Base-by-base conservation (phyloP, 768 basidiomycete genomes). In the Russula sp. region DNA sequence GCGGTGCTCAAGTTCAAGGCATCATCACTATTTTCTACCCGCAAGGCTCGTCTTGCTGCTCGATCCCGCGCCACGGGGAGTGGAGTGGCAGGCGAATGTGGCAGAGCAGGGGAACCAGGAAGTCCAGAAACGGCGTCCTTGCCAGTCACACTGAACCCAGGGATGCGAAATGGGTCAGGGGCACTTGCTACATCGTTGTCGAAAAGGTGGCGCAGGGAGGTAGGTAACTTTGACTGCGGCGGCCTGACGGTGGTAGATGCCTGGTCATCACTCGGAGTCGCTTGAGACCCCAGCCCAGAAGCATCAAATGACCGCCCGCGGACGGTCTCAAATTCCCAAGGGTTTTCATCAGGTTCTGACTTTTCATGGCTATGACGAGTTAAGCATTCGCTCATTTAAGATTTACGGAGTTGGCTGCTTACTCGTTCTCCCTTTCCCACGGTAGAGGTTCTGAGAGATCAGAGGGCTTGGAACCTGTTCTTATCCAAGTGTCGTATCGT, bases 301-400 rank as follows among this genome's bases (percentile, higher is more conserved):
- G 42, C 26, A 50, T 54, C 44, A 13, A 64, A 71, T 9, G 79
- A 73, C 18, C 74, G 76, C 26, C 79, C 81, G 52, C 84, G 79
- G 38, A 90, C 75, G 0, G 89, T 89, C 61, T 91, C 90, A 69
- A 91, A 92, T 71, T 90, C 87, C 90, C 90, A 90, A 59, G 79
- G 74, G 55, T 78, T 76, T n/a, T 79, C 73, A 71, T 74, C 69
- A 20, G 32, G 24, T 28, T 62, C 59, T 26, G 63, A 38, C 13
- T 54, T 38, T 22, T n/a, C 36, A n/a, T 57, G 32, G 22, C 63
- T 68, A 42, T 34, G 34, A 8, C 75, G 57, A 44, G 76, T 14
- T 70, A 59, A 71, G 69, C 22, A 62, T 26, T 70, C 70, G 72
- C 60, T 24, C 67, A 63, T 34, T 48, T 22, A 30, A 54, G 54